Conservation (phyloP, 2,329 filamentous ascomycete genomes). For the Xylaria sp. region DNA sequence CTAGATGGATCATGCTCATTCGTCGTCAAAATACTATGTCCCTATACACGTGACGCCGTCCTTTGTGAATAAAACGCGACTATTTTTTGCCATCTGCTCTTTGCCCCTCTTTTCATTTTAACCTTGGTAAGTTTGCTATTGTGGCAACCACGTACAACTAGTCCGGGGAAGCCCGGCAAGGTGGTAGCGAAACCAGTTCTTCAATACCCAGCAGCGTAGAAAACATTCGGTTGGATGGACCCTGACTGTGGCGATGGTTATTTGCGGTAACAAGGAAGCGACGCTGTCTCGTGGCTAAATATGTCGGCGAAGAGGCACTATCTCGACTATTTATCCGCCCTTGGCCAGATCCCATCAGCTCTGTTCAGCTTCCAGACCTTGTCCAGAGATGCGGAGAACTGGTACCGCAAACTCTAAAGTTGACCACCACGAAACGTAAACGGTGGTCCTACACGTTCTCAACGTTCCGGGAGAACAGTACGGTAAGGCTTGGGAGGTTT, state of each 20-base stretch:
- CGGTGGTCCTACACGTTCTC: slow-evolving; percentile 28
- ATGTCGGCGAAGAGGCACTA: slow-evolving; percentile 43
- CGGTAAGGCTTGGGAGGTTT: slow-evolving; percentile 25
- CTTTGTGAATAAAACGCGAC: slow-evolving; percentile 4
- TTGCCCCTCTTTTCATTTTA: slow-evolving; percentile 21
- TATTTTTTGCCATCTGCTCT: slow-evolving; percentile 3
- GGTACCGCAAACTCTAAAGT: slow-evolving; percentile 39
- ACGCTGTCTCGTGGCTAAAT: slow-evolving; percentile 43
- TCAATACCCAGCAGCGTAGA: background rate
- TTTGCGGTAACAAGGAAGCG: slow-evolving; percentile 18
- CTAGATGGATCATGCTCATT: slow-evolving; percentile 48
- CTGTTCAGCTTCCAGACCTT: slow-evolving; percentile 38
- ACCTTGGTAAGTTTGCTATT: slow-evolving; percentile 7
- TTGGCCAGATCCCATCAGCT: slow-evolving; percentile 40
- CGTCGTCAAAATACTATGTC: slow-evolving; percentile 31
- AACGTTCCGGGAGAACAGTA: slow-evolving; percentile 30
- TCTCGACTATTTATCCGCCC: slow-evolving; percentile 45
- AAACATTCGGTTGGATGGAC: slow-evolving; percentile 6
- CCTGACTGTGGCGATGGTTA: slow-evolving; percentile 18
- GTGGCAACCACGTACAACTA: slow-evolving; percentile 3
- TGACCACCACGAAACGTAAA: slow-evolving; percentile 36
- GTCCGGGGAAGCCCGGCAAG: slow-evolving; percentile 26
- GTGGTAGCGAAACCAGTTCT: slow-evolving; percentile 28
- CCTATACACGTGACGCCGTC: slow-evolving; percentile 18
- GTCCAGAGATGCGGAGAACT: slow-evolving; percentile 43